These are phyloP conservation scores for Acacia concinna DNA, from an alignment of 331 rosid species.

Conservation along the genomic window DNA sequence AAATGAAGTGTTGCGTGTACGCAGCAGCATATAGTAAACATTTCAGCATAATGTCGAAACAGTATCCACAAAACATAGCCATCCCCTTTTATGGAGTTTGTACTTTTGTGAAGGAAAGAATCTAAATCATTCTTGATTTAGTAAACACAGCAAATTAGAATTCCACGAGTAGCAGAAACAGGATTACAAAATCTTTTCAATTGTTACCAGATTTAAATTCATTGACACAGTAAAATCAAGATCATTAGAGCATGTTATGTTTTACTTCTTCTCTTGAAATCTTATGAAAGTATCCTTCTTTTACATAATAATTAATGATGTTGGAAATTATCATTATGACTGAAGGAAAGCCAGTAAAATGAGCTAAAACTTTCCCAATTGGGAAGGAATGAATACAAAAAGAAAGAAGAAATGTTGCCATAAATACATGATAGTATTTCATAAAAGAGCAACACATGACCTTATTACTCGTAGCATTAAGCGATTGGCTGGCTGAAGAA, in stretches of 20 bases:
- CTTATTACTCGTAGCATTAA: background rate
- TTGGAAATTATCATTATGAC: background rate
- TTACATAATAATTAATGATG: background rate
- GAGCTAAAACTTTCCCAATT: background rate
- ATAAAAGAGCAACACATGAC: background rate
- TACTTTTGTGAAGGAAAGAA: background rate
- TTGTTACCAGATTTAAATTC: background rate
- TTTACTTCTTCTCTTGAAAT: background rate
- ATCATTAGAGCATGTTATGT: background rate
- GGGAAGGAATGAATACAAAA: background rate
- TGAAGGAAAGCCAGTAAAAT: slow-evolving; percentile 15
- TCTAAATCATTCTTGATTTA: background rate
- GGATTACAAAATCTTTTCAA: background rate
- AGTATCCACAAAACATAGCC: slow-evolving; percentile 4
- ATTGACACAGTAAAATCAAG: background rate
- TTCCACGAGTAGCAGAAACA: slow-evolving; percentile 6
- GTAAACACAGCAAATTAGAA: background rate
- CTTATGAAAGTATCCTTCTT: background rate
- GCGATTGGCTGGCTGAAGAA: background rate
- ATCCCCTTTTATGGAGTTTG: background rate
- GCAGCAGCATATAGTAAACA: background rate
- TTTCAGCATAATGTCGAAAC: slow-evolving; percentile 12
- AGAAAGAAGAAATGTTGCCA: background rate
- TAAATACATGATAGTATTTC: background rate
- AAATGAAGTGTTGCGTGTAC: background rate